phyloP scores from a whole-genome alignment of 768 basidiomycete species.

The Trichaptum fuscoviolaceum region DNA sequence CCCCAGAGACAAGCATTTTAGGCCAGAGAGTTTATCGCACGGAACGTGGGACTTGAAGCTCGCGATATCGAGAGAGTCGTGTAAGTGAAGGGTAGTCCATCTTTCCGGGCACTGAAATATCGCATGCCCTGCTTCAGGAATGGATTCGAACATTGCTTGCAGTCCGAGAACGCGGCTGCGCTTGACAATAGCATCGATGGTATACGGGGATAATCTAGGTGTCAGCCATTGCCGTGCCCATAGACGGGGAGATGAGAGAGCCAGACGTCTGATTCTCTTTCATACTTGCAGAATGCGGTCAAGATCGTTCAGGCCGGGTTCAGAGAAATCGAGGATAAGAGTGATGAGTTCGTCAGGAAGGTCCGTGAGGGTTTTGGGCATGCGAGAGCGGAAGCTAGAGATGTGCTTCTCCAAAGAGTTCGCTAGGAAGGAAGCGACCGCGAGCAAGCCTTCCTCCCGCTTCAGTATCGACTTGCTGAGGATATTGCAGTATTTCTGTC shows the following conservation, averaged over 20 bases:
- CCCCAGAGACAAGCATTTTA: neutral
- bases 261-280: neutral
- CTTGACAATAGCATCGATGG: neutral
- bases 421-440: neutral
- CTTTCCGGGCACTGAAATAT: neutral
- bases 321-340: neutral
- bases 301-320: neutral
- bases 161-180: neutral
- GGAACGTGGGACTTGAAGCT: neutral
- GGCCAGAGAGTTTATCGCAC: neutral
- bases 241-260: neutral
- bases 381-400: neutral
- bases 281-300: neutral
- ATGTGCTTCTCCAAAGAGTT: neutral
- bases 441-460: neutral
- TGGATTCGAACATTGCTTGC: neutral
- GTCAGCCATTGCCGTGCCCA: neutral
- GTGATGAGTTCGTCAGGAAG: neutral
- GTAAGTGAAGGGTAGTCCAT: neutral
- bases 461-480: neutral
- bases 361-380: neutral
- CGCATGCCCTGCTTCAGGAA: neutral
- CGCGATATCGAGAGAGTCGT: neutral
- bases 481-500: neutral
- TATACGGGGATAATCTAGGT: neutral